Conservation (phyloP, 371 early-diverging fungal species). For the Mucor indicus region DNA sequence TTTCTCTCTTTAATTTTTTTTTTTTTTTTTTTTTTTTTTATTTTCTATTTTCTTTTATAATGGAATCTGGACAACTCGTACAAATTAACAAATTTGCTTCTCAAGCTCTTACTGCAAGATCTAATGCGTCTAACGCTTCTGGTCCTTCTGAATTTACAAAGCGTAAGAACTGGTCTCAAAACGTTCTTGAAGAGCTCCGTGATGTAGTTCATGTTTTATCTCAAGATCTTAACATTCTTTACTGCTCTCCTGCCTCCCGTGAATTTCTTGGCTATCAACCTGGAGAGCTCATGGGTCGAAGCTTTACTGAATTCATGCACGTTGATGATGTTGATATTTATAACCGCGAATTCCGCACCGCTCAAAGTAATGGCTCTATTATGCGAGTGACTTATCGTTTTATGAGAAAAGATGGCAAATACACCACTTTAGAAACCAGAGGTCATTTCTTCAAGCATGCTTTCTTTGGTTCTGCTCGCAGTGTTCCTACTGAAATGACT, state of each 20-base stretch:
- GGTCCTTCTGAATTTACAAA: conserved; percentile 39
- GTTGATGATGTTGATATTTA: conserved; percentile 26
- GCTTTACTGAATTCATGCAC: conserved; percentile 22
- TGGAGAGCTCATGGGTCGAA: conserved; percentile 19
- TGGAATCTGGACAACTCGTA: conserved; percentile 17
- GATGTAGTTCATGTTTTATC: conserved; percentile 38
- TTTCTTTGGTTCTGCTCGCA: conserved; percentile 21
- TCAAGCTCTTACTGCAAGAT: conserved; percentile 13
- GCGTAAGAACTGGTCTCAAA: conserved; percentile 46
- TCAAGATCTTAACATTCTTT: conserved; percentile 13
- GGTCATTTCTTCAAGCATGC: conserved; percentile 10
- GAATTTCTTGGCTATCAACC: conserved; percentile 47
- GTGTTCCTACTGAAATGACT: conserved; percentile 13
- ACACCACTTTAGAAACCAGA: conserved; percentile 17
- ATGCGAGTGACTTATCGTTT: conserved; percentile 13
- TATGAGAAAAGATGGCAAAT: conserved; percentile 21
- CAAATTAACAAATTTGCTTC: conserved; percentile 18
- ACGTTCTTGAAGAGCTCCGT: conserved; percentile 48
- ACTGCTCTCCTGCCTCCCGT: conserved; percentile 36
- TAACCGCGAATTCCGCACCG: conserved; percentile 18
- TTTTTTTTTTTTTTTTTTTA: background rate
- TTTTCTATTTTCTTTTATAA: background rate
- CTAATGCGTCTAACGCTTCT: background rate
- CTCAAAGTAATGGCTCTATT: conserved; percentile 7
- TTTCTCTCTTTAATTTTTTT: background rate